phyloP scores from a whole-genome alignment of 2,329 filamentous ascomycete genomes.

The Amauroascus niger region DNA sequence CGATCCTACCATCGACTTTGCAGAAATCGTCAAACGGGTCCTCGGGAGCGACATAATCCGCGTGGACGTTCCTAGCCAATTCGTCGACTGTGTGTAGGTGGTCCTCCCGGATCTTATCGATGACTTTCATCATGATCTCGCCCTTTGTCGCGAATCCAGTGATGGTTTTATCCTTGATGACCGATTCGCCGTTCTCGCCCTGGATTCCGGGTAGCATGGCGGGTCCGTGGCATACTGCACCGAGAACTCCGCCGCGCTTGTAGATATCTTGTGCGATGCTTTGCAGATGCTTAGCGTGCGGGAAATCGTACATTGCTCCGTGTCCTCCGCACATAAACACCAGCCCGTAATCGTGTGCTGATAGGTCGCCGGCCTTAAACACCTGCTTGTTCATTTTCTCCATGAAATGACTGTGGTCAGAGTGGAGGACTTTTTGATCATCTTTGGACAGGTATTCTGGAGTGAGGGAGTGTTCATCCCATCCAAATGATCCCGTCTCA shows the following conservation, averaged over 20 bases:
- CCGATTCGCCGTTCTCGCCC: conserved; percentile 24
- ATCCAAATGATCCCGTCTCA: conserved; percentile 36
- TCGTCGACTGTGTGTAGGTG: conserved; percentile 18
- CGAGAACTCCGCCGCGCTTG: conserved; percentile 34
- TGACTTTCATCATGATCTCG: conserved; percentile 29
- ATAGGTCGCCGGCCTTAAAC: conserved; percentile 18
- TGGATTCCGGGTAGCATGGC: conserved; percentile 30
- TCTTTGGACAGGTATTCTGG: conserved; percentile 32
- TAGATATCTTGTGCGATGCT: conserved; percentile 35
- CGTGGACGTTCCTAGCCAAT: conserved; percentile 9
- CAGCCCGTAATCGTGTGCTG: conserved; percentile 18
- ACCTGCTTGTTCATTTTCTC: conserved; percentile 35
- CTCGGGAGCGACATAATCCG: conserved; percentile 13
- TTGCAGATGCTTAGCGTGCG: conserved; percentile 35
- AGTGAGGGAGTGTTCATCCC: conserved; percentile 37
- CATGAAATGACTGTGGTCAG: conserved; percentile 35
- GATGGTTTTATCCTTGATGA: conserved; percentile 32
- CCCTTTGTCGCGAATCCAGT: conserved; percentile 35
- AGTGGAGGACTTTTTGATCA: conserved; percentile 32
- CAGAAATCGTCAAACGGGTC: conserved; percentile 17
- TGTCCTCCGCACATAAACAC: conserved; percentile 25
- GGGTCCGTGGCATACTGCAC: conserved; percentile 35
- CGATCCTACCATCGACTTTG: conserved; percentile 22
- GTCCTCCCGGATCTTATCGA: conserved; percentile 25
- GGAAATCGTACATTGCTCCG: conserved; percentile 41